Conservation (phyloP, 129 eudicot genomes). For the Silybum marianum region DNA sequence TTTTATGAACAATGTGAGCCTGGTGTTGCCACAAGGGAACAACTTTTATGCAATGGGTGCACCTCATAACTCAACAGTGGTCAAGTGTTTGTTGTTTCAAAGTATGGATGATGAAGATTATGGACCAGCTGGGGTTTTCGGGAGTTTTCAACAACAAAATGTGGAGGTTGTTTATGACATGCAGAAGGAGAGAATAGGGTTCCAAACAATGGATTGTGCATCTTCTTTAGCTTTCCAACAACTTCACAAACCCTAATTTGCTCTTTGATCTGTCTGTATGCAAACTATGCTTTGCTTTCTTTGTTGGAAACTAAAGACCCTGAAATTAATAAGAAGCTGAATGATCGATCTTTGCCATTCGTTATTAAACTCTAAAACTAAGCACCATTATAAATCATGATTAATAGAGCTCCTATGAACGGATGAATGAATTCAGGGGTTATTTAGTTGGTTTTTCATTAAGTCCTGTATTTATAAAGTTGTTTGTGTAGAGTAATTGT, state of each 20-base stretch:
- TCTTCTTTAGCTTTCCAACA: slow-evolving; percentile 56
- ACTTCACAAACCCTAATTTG: slow-evolving; percentile 36
- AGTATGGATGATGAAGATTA: slow-evolving; percentile 56
- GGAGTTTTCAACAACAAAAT: slow-evolving; percentile 81
- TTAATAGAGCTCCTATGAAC: too few relatives aligned
- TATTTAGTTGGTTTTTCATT: too few relatives aligned
- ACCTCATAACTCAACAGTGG: slow-evolving; percentile 59
- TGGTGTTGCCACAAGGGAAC: slow-evolving; percentile 62
- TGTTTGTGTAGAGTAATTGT: too few relatives aligned
- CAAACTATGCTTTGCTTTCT: neutral
- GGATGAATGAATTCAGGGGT: neutral
- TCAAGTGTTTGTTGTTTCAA: slow-evolving; percentile 62
- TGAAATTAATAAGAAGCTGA: neutral
- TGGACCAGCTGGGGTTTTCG: slow-evolving; percentile 80
- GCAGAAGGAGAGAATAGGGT: slow-evolving; percentile 77
- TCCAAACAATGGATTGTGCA: slow-evolving; percentile 66
- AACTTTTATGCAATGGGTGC: slow-evolving; percentile 65
- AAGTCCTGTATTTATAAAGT: too few relatives aligned
- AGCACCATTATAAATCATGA: too few relatives aligned
- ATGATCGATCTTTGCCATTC: too few relatives aligned
- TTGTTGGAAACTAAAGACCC: neutral
- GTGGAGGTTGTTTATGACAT: slow-evolving; percentile 82
- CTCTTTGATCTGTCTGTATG: slow-evolving; percentile 11
- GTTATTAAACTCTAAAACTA: too few relatives aligned
- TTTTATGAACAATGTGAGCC: slow-evolving; percentile 69